Conservation (phyloP, 2,329 filamentous ascomycete genomes). For the Cordyceps javanica region DNA sequence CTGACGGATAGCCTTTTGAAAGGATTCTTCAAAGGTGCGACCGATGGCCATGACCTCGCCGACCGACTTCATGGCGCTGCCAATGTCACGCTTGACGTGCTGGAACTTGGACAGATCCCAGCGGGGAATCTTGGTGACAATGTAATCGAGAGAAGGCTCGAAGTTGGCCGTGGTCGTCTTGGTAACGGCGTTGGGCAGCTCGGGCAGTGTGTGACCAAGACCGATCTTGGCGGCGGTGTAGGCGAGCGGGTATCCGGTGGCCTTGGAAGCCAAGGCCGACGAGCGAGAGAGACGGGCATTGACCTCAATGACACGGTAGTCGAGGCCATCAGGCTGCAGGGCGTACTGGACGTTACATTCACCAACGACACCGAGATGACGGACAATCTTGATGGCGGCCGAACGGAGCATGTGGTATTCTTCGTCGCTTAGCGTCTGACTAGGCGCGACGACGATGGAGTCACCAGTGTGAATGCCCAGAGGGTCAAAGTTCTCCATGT, state of each 20-base stretch:
- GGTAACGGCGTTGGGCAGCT: constrained; percentile 95
- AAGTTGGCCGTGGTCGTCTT: constrained; percentile 99
- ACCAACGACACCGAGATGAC: constrained; percentile 92
- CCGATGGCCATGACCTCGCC: constrained; percentile 99
- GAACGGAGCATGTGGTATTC: constrained; percentile 99
- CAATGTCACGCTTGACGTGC: constrained; percentile 95
- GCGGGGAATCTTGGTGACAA: constrained; percentile 96
- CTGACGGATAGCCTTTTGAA: constrained; percentile 97
- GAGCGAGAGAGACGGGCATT: constrained; percentile 97
- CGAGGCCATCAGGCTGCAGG: constrained; percentile 89
- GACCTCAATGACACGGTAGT: constrained; percentile 98
- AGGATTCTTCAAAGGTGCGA: constrained; percentile 95
- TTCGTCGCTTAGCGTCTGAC: constrained; percentile 94
- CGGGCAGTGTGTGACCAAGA: constrained; percentile 87
- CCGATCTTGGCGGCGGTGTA: constrained; percentile 99
- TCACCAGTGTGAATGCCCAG: constrained; percentile 97
- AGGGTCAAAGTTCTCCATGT: constrained; percentile 79
- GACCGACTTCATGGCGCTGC: constrained; percentile 97
- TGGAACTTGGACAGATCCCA: constrained; percentile 99
- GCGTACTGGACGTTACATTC: constrained; percentile 99
- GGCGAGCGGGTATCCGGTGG: constrained; percentile 92
- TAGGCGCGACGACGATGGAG: constrained; percentile 95
- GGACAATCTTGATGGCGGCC: constrained; percentile 95
- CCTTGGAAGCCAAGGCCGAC: constrained; percentile 94
- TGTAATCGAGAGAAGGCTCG: constrained; percentile 93